A percentile compares a stretch with the other conserved stretches of the same genome.
Conservation (phyloP, 768 basidiomycete genomes). For the Strobilomyces echinocephalus region DNA sequence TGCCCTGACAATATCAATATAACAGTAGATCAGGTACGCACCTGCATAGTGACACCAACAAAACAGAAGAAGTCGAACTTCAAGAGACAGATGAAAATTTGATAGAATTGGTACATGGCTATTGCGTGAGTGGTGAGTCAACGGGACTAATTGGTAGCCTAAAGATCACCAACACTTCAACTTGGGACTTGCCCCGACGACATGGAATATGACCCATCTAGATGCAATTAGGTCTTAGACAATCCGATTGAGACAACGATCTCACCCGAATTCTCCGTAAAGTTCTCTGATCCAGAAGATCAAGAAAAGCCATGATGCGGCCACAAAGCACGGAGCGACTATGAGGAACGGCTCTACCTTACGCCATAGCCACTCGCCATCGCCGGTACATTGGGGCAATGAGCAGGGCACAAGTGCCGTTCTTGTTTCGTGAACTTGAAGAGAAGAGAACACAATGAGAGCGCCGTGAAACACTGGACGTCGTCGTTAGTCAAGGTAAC, state of each 20-base stretch:
- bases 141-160: neutral
- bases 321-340: conserved; percentile 67
- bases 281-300: conserved; percentile 66
- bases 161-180: conserved; percentile 61
- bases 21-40: conserved; percentile 20
- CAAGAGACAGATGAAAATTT: conserved; percentile 81
- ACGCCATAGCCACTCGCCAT: conserved; percentile 53
- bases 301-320: conserved; percentile 59
- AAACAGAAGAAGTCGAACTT: conserved; percentile 92
- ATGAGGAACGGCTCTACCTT: conserved; percentile 65
- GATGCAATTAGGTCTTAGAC: conserved; percentile 2
- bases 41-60: conserved; percentile 86
- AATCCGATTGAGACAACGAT: neutral
- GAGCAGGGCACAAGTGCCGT: conserved; percentile 45
- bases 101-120: conserved; percentile 89
- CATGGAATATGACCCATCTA: conserved; percentile 90
- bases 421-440: conserved; percentile 76
- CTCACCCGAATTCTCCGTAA: conserved; percentile 80
- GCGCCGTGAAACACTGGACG: conserved; percentile 62
- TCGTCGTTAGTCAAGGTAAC: conserved; percentile 3
- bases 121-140: conserved; percentile 7
- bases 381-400: conserved; percentile 40
- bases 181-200: conserved; percentile 79
- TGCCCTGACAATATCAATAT: neutral
- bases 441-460: conserved; percentile 65